Evolutionary conservation across 805 yeast genomes (phyloP), one percentile per base, ranked within the genome.

Genomic region (Yamadazyma sp.): DNA sequence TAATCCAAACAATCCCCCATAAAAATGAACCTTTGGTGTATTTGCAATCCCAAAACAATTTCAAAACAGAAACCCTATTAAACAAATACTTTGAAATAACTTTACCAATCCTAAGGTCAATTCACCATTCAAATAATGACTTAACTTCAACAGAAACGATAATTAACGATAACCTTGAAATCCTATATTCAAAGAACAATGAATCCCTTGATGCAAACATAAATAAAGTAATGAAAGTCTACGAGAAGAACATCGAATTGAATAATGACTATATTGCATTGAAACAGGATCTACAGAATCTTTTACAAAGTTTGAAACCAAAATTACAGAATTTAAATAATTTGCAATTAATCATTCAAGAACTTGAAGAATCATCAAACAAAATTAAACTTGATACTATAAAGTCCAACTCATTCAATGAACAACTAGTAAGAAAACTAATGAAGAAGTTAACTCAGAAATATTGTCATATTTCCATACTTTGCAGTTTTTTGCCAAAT

Each of bases 61-160:
- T 30, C 28, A 62, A 62, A 36, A 49, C 62, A 2, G 44, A 49
- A 7, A 37, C 42, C 9, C 42, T 65, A 20, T 42, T 57, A 18
- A 51, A 49, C 18, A 49, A 44, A 11, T 54, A 52, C 34, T 39
- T 65, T 13, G 55, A 60, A 27, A 38, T 45, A 20, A 52, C 59
- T 11, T 43, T 55, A 2, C 69, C 70, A 6, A 53, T 60, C 19
- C 48, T 65, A 26, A 47, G 62, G 30, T 47, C 66, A 4, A 53
- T 64, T 4, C 65, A 64, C 42, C 60, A 56, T 27, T 44, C 48
- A 4, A 49, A 53, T 33, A 29, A 42, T 11, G 43, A 56, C 15
- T 39, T 59, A 27, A 54, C 66, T 2, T 46, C 47, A 7, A 47
- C 61, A 2, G 69, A 63, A 39, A 17, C 36, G 7, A 41, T 24